Percentiles rank a stretch among this genome's conserved stretches.
Evolutionary conservation across 495 filamentous ascomycete genomes (phyloP).

Genomic region (Schizothecium vesticola): DNA sequence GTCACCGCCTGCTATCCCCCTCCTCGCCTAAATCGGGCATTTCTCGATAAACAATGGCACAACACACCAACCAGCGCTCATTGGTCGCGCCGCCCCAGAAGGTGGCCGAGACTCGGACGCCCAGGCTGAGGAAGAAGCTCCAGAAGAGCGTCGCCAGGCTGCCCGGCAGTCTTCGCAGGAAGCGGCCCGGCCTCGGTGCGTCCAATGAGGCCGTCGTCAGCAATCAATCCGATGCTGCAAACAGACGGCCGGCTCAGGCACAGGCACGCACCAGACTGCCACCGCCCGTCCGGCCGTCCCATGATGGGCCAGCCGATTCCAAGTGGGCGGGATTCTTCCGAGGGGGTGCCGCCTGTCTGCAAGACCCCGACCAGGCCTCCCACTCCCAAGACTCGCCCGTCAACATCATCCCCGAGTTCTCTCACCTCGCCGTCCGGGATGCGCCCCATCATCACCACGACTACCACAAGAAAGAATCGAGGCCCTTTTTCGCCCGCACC

Average conservation of each 20-base stretch:
- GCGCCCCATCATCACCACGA: slow-evolving; percentile 10
- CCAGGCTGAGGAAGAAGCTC: slow-evolving; percentile 38
- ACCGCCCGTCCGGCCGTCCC: neutral
- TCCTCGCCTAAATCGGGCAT: slow-evolving; percentile 18
- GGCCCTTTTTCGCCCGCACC: slow-evolving; percentile 3
- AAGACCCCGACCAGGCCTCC: slow-evolving; percentile 1
- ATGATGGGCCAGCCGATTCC: slow-evolving; percentile 23
- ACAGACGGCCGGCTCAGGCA: slow-evolving; percentile 17
- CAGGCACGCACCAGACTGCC: neutral
- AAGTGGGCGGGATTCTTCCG: slow-evolving; percentile 35
- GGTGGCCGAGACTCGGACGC: slow-evolving; percentile 22
- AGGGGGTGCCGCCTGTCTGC: slow-evolving; percentile 25
- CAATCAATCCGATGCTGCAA: slow-evolving; percentile 22
- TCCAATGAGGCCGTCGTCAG: slow-evolving; percentile 17
- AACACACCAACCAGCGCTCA: slow-evolving; percentile 21
- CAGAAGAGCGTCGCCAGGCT: slow-evolving; percentile 35
- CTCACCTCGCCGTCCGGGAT: slow-evolving; percentile 30
- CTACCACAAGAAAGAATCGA: slow-evolving; percentile 10
- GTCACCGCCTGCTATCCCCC: slow-evolving; percentile 4
- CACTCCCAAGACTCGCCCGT: slow-evolving; percentile 11
- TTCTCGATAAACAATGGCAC: slow-evolving; percentile 31
- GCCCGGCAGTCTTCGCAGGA: slow-evolving; percentile 21
- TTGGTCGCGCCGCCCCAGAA: slow-evolving; percentile 20
- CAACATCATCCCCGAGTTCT: slow-evolving; percentile 36
- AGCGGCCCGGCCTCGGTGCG: slow-evolving; percentile 14